Evolutionary conservation across 164 flowering plant genomes (phyloP), one percentile per base, ranked within the genome.

Genomic region (Santalum album): DNA sequence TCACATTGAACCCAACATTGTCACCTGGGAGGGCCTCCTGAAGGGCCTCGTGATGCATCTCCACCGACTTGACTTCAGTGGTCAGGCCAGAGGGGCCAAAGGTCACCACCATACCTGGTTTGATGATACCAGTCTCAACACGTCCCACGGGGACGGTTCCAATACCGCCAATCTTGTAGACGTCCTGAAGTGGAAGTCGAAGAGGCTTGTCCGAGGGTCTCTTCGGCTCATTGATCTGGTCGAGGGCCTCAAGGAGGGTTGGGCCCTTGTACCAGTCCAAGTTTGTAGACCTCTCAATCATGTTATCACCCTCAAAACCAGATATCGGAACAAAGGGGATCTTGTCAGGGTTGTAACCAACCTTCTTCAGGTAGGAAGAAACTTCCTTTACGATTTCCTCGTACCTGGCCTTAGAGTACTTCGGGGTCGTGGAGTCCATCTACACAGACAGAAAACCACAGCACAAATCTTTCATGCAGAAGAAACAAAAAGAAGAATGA

Each of bases 341-440:
- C 46, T 66, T 66, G 10, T 66, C 70, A 11, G 71, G 71, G 58
- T 71, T 71, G 68, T 66, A 66, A 6, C 75, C 75, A 39, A 71
- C 75, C 63, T 71, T 71, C 75, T 71, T 71, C 66, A 71, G 22
- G 35, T 71, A 71, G 45, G 75, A 71, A n/a, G 75, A 71, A 1
- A 71, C 78, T 62, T 73, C 78, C 70, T 73, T 73, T 32, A 73
- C 72, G 44, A 73, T 73, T 65, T 73, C 78, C 27, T 74, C 78
- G 9, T 70, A 74, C 64, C 78, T 74, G 1, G 70, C 65, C 68
- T 70, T 74, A 3, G 75, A 71, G 63, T 71, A 71, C 42, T 71
- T 71, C 1, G 78, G 74, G 36, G 78, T 74, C 23, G 78, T 74
- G 57, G 78, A 74, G 64, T 74, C 78, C 78, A 74, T 74, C 78